Percentiles rank a stretch among this genome's conserved stretches.
These are phyloP conservation scores for Eruca vesicaria DNA, from an alignment of 441 rosid species.

Conservation along the genomic window DNA sequence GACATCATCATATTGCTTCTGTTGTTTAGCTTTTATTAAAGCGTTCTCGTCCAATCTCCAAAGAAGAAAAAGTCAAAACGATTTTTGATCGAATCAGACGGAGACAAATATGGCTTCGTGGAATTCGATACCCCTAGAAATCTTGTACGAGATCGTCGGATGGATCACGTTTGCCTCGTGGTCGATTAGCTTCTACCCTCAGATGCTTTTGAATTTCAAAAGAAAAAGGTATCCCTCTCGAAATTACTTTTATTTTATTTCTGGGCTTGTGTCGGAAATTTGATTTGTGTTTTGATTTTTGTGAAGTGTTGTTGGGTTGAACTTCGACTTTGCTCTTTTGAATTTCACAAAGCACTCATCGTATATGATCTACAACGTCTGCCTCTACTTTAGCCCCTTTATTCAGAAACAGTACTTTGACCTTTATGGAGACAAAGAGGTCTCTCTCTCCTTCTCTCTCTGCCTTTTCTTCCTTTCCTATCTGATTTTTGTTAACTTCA, in stretches of 20 bases:
- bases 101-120: slow-evolving; percentile 55
- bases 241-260: neutral
- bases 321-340: slow-evolving; percentile 82
- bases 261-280: neutral
- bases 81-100: neutral
- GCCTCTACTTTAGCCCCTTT: slow-evolving; percentile 81
- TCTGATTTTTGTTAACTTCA: neutral
- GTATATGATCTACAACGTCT: slow-evolving; percentile 82
- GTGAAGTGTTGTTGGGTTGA: slow-evolving; percentile 85
- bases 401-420: slow-evolving; percentile 76
- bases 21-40: neutral
- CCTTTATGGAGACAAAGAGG: slow-evolving; percentile 70
- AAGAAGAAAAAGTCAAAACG: neutral
- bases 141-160: slow-evolving; percentile 59
- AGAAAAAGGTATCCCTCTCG: slow-evolving; percentile 54
- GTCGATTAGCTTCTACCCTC: slow-evolving; percentile 91
- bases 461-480: neutral
- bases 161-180: slow-evolving; percentile 80
- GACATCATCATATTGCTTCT: neutral
- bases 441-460: slow-evolving; percentile 2
- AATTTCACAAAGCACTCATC: slow-evolving; percentile 95
- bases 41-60: neutral
- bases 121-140: slow-evolving; percentile 74
- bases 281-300: neutral
- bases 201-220: slow-evolving; percentile 73